These are phyloP conservation scores for Nidula microcarpa DNA, from an alignment of 768 basidiomycete genomes.

Conservation along the genomic window DNA sequence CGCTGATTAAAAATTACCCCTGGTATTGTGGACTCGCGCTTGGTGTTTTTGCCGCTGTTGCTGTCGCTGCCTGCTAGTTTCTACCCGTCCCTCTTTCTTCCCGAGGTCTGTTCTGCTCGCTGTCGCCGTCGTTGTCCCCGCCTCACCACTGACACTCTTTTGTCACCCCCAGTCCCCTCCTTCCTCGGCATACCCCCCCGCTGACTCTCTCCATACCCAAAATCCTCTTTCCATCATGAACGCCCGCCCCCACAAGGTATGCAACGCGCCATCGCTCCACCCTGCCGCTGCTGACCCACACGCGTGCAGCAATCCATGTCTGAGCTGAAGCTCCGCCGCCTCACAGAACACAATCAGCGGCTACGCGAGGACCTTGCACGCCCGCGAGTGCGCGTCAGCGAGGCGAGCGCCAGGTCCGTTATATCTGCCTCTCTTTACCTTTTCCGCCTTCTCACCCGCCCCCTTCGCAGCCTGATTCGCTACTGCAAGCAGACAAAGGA, in stretches of 20 bases:
- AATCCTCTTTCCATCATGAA: slow-evolving; percentile 47
- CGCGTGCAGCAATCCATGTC: slow-evolving; percentile 81
- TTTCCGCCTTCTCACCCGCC: background rate
- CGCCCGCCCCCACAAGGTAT: slow-evolving; percentile 68
- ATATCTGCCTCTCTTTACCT: background rate
- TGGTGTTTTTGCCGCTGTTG: slow-evolving; percentile 2
- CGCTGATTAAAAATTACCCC: slow-evolving; percentile 21
- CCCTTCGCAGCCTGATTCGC: slow-evolving; percentile 69
- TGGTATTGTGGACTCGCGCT: background rate
- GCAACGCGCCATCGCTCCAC: slow-evolving; percentile 6
- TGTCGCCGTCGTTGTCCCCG: slow-evolving; percentile 13
- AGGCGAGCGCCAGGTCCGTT: slow-evolving; percentile 82
- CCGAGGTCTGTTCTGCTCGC: slow-evolving; percentile 3
- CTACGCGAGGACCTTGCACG: slow-evolving; percentile 85
- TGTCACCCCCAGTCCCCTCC: slow-evolving; percentile 8
- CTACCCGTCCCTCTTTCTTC: slow-evolving; percentile 1
- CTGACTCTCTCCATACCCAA: slow-evolving; percentile 12
- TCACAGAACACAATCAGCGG: slow-evolving; percentile 93
- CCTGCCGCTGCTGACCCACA: slow-evolving; percentile 2
- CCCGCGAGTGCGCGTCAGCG: slow-evolving; percentile 88
- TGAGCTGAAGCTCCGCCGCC: slow-evolving; percentile 90
- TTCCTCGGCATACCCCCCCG: slow-evolving; percentile 12
- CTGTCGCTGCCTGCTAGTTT: background rate
- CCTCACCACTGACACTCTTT: slow-evolving; percentile 14
- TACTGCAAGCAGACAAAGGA: slow-evolving; percentile 95